A percentile compares a stretch with the other conserved stretches of the same genome.
Evolutionary conservation across 1,139 yeast species (phyloP).

Genomic region (Zhuliangozyma parablackwelliae): DNA sequence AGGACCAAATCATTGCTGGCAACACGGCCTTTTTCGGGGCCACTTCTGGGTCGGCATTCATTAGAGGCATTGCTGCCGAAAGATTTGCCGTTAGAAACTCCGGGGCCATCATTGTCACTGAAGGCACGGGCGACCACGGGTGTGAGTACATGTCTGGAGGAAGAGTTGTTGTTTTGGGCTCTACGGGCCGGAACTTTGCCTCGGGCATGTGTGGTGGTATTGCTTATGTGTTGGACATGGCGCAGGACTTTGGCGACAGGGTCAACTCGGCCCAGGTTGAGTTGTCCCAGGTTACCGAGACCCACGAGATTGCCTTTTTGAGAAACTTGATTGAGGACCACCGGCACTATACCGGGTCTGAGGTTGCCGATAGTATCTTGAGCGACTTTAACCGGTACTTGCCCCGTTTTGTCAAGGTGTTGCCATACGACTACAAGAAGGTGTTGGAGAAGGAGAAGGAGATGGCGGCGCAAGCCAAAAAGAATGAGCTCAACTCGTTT

Average conservation of each 20-base stretch:
- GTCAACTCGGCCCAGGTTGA: conserved; percentile 84
- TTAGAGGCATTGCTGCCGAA: conserved; percentile 97
- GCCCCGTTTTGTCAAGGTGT: conserved; percentile 88
- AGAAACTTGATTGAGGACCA: conserved; percentile 94
- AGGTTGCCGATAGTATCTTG: conserved; percentile 79
- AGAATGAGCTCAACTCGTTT: conserved; percentile 53
- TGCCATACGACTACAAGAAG: conserved; percentile 87
- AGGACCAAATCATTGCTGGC: conserved; percentile 94
- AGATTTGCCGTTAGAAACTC: conserved; percentile 98
- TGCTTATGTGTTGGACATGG: conserved; percentile 93
- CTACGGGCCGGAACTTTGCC: conserved; percentile 92
- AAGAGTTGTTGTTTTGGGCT: conserved; percentile 87
- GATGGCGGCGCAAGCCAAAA: conserved; percentile 64
- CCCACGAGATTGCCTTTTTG: conserved; percentile 89
- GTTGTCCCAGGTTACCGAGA: conserved; percentile 71
- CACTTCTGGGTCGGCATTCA: conserved; percentile 88
- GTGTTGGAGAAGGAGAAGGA: conserved; percentile 78
- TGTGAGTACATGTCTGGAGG: conserved; percentile 99
- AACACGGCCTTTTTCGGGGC: conserved; percentile 98
- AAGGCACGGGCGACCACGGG: conserved; percentile 98
- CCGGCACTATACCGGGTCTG: conserved; percentile 90
- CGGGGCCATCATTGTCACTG: conserved; percentile 95
- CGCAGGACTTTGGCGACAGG: conserved; percentile 81
- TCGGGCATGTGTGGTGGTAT: conserved; percentile 99
- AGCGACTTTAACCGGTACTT: conserved; percentile 82